phyloP scores from a whole-genome alignment of 345 rosid species.

The Arabis hirsuta region DNA sequence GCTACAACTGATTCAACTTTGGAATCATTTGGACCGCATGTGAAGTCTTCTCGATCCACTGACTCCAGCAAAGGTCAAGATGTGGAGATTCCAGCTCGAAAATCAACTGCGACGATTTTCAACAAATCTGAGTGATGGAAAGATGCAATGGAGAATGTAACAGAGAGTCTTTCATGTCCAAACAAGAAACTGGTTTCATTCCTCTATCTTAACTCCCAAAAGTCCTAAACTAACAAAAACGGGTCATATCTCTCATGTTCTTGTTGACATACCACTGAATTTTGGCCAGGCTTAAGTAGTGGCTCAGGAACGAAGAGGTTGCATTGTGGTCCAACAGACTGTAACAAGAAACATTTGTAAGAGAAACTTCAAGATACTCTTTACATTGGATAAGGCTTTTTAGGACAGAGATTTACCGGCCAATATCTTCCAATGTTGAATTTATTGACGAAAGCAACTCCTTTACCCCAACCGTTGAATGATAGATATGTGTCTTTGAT shows the following conservation, averaged over 20 bases:
- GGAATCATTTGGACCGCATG: conserved; percentile 54
- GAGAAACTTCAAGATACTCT: conserved; percentile 15
- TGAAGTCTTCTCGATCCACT: conserved; percentile 59
- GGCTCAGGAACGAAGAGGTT: conserved; percentile 85
- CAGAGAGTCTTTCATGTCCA: background rate
- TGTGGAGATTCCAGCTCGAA: conserved; percentile 75
- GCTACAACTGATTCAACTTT: conserved; percentile 46
- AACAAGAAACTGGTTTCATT: background rate
- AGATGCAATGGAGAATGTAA: background rate
- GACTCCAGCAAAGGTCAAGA: conserved; percentile 53
- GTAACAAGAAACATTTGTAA: conserved; percentile 28
- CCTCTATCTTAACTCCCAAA: background rate
- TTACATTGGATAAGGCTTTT: conserved; percentile 13
- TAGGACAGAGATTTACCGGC: conserved; percentile 57
- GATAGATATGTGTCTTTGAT: conserved; percentile 80
- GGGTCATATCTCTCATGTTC: conserved; percentile 3
- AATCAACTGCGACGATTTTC: conserved; percentile 52
- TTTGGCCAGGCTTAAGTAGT: conserved; percentile 64
- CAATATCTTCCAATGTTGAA: conserved; percentile 94
- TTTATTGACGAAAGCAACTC: conserved; percentile 73
- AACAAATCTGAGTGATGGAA: conserved; percentile 12
- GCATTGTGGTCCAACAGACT: conserved; percentile 89
- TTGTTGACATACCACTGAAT: conserved; percentile 56
- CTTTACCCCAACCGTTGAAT: conserved; percentile 84
- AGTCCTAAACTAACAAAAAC: background rate